Conservation (phyloP, 164 flowering plant genomes). For the Saururus chinensis region DNA sequence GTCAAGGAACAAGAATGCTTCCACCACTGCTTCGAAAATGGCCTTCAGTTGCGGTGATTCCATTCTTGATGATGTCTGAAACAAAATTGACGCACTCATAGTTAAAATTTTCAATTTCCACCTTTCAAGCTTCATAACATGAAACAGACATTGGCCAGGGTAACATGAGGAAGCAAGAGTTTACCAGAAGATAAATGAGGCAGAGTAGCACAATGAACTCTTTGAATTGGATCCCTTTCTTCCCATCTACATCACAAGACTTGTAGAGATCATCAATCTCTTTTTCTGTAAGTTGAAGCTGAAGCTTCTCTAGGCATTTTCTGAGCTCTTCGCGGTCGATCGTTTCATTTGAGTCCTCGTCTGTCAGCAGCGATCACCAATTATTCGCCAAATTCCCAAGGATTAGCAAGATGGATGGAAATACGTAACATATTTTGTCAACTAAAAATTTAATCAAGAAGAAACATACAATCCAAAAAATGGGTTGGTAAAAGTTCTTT, state of each 20-base stretch:
- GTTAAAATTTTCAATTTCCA: no score
- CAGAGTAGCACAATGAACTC: conserved; percentile 74
- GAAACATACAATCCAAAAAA: no score
- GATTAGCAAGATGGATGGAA: no score
- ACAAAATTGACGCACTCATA: conserved; percentile 2
- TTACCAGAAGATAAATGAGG: conserved; percentile 48
- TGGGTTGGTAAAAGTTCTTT: no score
- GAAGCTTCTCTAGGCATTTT: conserved; percentile 40
- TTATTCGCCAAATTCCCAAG: no score
- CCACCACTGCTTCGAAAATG: conserved; percentile 50
- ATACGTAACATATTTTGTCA: no score
- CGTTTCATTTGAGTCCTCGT: conserved; percentile 50
- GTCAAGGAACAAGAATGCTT: conserved; percentile 69
- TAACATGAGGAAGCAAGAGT: background rate
- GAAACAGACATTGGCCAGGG: background rate
- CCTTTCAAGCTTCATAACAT: no score
- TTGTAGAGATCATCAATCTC: conserved; percentile 48
- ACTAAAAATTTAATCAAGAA: no score
- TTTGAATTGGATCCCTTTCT: conserved; percentile 48
- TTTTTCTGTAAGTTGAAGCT: conserved; percentile 34
- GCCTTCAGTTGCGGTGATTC: conserved; percentile 43
- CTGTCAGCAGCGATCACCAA: conserved; percentile 14
- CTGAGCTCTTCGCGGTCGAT: conserved; percentile 53
- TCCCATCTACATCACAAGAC: conserved; percentile 53
- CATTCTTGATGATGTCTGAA: conserved; percentile 33